phyloP scores from a whole-genome alignment of 2,329 filamentous ascomycete genomes.

The Pseudonectria foliicola region DNA sequence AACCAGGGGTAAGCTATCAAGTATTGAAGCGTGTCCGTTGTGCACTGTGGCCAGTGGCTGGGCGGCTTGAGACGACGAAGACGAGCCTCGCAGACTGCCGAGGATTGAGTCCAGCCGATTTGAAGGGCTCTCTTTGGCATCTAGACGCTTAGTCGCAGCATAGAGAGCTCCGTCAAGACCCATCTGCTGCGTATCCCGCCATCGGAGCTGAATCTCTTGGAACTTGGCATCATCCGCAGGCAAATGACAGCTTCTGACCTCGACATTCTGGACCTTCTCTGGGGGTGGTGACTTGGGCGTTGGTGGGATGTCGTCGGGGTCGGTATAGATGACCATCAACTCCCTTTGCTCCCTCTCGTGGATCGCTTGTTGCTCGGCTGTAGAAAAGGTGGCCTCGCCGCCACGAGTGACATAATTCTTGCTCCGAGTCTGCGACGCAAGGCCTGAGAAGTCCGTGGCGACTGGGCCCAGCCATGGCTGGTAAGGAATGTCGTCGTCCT shows the following conservation, averaged over 20 bases:
- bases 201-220: constrained; percentile 43
- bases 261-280: constrained; percentile 21
- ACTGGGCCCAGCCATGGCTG: constrained; percentile 45
- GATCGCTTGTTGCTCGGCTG: constrained; percentile 49
- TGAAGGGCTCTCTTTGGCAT: constrained; percentile 28
- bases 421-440: constrained; percentile 38
- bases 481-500: constrained; percentile 50
- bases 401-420: constrained; percentile 49
- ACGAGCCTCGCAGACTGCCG: constrained; percentile 24
- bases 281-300: constrained; percentile 47
- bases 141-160: constrained; percentile 37
- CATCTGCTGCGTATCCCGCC: constrained; percentile 39
- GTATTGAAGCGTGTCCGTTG: constrained; percentile 4
- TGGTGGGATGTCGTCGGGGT: constrained; percentile 46
- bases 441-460: constrained; percentile 38
- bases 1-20: constrained; percentile 23
- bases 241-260: constrained; percentile 28
- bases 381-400: constrained; percentile 43
- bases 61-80: constrained; percentile 10
- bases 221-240: constrained; percentile 34
- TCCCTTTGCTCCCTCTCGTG: constrained; percentile 50
- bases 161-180: constrained; percentile 36
- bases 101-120: constrained; percentile 35
- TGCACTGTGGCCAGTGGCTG: constrained; percentile 8
- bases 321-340: constrained; percentile 54